Evolutionary conservation across 23 red algal genomes (phyloP).

Genomic region (Rhodosorus marinus): DNA sequence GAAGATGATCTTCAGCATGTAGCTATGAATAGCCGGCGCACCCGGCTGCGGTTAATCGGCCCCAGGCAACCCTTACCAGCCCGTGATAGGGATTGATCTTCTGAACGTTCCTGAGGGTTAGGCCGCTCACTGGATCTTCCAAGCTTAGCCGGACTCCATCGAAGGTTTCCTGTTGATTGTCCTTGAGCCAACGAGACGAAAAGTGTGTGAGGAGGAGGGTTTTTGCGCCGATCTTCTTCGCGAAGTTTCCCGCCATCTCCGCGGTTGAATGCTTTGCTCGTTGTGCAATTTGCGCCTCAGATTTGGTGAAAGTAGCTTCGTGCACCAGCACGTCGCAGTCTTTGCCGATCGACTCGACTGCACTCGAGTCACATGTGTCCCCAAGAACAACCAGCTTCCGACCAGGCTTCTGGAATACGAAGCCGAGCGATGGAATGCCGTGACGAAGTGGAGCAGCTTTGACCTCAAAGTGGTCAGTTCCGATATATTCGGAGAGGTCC

Average conservation of each 20-base stretch:
- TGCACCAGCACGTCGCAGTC: constrained; percentile 55
- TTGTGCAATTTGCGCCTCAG: constrained; percentile 14
- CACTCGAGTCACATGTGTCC: constrained; percentile 44
- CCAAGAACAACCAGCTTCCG: constrained; percentile 64
- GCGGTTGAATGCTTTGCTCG: constrained; percentile 61
- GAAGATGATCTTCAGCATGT: too few species aligned
- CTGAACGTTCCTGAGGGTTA: too few species aligned
- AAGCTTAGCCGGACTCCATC: too few species aligned
- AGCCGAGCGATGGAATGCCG: constrained; percentile 67
- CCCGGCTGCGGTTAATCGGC: too few species aligned
- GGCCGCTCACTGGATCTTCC: too few species aligned
- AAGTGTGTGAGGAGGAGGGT: constrained; percentile 78
- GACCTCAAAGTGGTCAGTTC: constrained; percentile 25
- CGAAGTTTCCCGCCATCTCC: constrained; percentile 81
- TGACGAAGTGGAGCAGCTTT: constrained; percentile 48
- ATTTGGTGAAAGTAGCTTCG: constrained; percentile 62
- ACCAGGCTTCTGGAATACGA: constrained; percentile 37
- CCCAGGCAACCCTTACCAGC: too few species aligned
- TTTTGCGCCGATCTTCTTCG: constrained; percentile 13
- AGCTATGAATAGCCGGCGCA: too few species aligned
- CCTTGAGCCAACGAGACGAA: constrained; percentile 57
- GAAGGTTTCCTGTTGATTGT: too few species aligned
- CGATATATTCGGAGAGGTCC: too few species aligned
- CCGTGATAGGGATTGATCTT: too few species aligned
- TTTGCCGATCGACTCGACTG: constrained; percentile 17